Percentiles rank a stretch among this genome's conserved stretches.
These are phyloP conservation scores for Aureobasidium sp. DNA, from an alignment of 2,329 filamentous ascomycete genomes.

Conservation along the genomic window DNA sequence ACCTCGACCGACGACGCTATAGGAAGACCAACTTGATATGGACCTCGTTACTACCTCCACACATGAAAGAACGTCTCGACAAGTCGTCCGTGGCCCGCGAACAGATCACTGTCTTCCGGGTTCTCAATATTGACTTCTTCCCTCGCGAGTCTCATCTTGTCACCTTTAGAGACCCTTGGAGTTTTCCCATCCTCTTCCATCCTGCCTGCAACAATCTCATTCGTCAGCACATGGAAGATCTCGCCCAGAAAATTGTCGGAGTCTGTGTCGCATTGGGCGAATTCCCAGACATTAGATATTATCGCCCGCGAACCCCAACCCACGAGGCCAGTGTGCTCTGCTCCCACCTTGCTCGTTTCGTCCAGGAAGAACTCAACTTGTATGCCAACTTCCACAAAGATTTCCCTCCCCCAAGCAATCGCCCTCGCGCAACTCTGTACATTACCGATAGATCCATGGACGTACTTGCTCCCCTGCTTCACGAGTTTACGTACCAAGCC, in stretches of 20 bases:
- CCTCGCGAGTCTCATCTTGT: slow-evolving; percentile 86
- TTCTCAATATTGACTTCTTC: slow-evolving; percentile 80
- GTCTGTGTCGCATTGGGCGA: slow-evolving; percentile 90
- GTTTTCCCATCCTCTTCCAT: slow-evolving; percentile 88
- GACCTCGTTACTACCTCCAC: slow-evolving; percentile 67
- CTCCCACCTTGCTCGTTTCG: slow-evolving; percentile 79
- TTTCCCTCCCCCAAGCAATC: slow-evolving; percentile 71
- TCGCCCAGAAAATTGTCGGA: slow-evolving; percentile 86
- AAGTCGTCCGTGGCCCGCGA: slow-evolving; percentile 60
- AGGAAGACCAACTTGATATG: slow-evolving; percentile 74
- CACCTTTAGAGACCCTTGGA: slow-evolving; percentile 91
- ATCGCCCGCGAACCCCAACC: slow-evolving; percentile 63
- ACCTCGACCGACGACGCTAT: slow-evolving; percentile 81
- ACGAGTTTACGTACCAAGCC: slow-evolving; percentile 97
- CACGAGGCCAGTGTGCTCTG: slow-evolving; percentile 88
- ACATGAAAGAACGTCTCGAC: slow-evolving; percentile 67
- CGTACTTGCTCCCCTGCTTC: slow-evolving; percentile 74
- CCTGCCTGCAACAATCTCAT: slow-evolving; percentile 82
- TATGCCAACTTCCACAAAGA: slow-evolving; percentile 78
- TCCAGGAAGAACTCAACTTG: slow-evolving; percentile 83
- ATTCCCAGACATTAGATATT: slow-evolving; percentile 89
- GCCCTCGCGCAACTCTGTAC: slow-evolving; percentile 75
- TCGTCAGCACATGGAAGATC: slow-evolving; percentile 69
- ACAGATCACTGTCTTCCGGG: slow-evolving; percentile 71
- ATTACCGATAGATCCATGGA: slow-evolving; percentile 94